Evolutionary conservation across 495 filamentous ascomycete species (phyloP).

Genomic region (Lepraria neglecta): DNA sequence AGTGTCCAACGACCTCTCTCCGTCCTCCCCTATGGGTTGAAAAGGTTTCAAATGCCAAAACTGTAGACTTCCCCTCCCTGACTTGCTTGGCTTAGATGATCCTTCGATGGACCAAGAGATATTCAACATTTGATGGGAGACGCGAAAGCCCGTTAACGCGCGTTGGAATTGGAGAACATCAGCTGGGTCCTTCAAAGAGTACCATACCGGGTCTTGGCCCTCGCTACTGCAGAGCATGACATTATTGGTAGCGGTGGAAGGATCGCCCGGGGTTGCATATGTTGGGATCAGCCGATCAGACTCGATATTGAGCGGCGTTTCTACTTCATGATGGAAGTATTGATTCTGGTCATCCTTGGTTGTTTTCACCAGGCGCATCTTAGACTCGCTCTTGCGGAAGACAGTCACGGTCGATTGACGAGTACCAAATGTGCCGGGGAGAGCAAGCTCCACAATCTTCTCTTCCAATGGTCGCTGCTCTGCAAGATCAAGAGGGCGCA

Average conservation of each 20-base stretch:
- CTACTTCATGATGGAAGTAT: constrained; percentile 17
- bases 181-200: constrained; percentile 10
- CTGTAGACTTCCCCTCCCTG: constrained; percentile 22
- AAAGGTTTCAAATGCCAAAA: constrained; percentile 26
- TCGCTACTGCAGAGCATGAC: constrained; percentile 22
- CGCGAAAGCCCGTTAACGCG: constrained; percentile 26
- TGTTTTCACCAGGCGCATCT: constrained; percentile 24
- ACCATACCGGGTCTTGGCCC: constrained; percentile 20
- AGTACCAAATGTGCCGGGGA: constrained; percentile 9
- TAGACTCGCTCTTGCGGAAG: constrained; percentile 20
- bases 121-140: constrained; percentile 20
- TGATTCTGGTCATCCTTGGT: constrained; percentile 18
- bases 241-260: constrained; percentile 16
- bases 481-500: constrained; percentile 17
- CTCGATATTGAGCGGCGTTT: constrained; percentile 17
- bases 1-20: neutral
- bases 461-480: constrained; percentile 26
- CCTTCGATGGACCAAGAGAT: constrained; percentile 25
- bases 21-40: constrained; percentile 7
- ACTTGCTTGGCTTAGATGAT: constrained; percentile 11
- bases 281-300: constrained; percentile 21
- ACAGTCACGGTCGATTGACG: constrained; percentile 14
- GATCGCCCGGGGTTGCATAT: constrained; percentile 20
- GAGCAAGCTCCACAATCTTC: constrained; percentile 22
- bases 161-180: constrained; percentile 23